Base-by-base conservation (phyloP, 495 filamentous ascomycete species). In the Penicillium psychrofluorescens region DNA sequence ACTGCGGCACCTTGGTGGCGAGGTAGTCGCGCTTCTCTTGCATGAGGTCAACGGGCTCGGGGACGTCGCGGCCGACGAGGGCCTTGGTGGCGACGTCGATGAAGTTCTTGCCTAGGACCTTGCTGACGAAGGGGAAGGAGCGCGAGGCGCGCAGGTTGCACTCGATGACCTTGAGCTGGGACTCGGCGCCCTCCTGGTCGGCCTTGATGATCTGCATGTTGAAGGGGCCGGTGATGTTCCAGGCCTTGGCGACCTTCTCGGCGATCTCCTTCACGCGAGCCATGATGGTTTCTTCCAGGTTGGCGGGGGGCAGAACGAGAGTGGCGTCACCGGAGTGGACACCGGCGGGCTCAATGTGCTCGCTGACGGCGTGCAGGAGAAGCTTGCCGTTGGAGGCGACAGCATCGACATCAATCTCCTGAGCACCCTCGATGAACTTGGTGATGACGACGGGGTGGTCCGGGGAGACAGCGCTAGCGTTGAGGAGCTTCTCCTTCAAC, bases 151-250 rank as follows among this genome's bases (percentile, higher is more conserved):
- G 92, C 49, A 97, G 84, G 63, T 97, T 97, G 75, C 91, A 97
- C 71, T 97, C 91, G 51, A 97, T 97, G 54, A 96, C 91, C 74
- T 97, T 97, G 38, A 97, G 78, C 40, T 72, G 65, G 13, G 85
- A 79, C 51, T 86, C 78, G 27, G 79, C 83, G 38, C 81, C 83
- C 44, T 84, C 82, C 49, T 62, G 52, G 5, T 84, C 72, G 35
- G 87, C 90, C 71, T 95, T 95, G 78, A 97, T 97, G 67, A 97
- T 94, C 68, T 97, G 91, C 92, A 97, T 96, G 76, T 97, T 97
- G 80, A 96, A 97, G 31, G 91, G 91, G 35, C 91, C 91, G 12
- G 88, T 95, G 64, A 97, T 96, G 56, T 74, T 90, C 88, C 91
- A 95, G 36, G 92, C 91, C 67, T 92, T 88, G 46, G 91, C 91